Conservation (phyloP, 495 filamentous ascomycete species). For the Durotheca rogersii region DNA sequence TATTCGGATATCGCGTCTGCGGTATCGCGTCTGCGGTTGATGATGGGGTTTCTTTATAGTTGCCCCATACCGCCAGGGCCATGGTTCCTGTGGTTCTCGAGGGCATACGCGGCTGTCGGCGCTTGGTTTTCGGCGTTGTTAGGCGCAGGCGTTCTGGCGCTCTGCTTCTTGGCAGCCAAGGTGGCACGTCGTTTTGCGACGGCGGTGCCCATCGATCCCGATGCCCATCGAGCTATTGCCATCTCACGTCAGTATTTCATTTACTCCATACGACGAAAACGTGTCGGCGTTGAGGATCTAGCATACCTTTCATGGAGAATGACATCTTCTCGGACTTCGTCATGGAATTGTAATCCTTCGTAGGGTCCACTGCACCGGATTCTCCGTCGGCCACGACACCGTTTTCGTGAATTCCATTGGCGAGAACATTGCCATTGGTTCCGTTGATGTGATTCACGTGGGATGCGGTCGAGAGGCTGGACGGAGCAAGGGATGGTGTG, state of each 20-base stretch:
- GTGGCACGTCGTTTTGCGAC: constrained; percentile 53
- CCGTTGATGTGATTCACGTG: constrained; percentile 6
- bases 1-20: background rate
- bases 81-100: background rate
- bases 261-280: background rate
- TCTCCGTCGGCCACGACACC: constrained; percentile 13
- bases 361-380: constrained; percentile 20
- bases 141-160: constrained; percentile 4
- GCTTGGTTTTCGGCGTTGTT: constrained; percentile 3
- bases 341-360: constrained; percentile 51
- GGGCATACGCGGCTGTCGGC: constrained; percentile 2
- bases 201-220: constrained; percentile 50
- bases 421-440: constrained; percentile 5
- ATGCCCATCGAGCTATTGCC: constrained; percentile 48
- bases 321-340: constrained; percentile 57
- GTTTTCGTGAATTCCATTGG: constrained; percentile 13
- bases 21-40: background rate
- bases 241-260: constrained; percentile 25
- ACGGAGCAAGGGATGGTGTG: constrained; percentile 21
- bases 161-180: constrained; percentile 50
- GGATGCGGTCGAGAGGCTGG: constrained; percentile 8
- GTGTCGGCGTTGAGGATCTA: background rate
- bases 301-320: constrained; percentile 51
- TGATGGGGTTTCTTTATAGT: too few relatives aligned
- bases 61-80: too few relatives aligned